phyloP scores from a whole-genome alignment of 208 protist genomes.

The Trypanosoma boissoni region DNA sequence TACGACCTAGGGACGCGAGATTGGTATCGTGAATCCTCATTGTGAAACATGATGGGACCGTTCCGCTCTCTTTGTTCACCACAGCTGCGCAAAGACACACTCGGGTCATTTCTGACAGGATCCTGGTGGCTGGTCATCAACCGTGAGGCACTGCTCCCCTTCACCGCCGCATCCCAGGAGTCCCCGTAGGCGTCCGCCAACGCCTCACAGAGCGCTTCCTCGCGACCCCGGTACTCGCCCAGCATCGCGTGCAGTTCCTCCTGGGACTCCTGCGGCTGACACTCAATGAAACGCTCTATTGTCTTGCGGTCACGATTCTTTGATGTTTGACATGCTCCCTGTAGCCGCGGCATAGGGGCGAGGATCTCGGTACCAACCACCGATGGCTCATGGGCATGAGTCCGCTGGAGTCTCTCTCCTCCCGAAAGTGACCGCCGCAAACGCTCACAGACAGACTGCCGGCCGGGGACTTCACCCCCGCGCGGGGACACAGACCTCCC shows the following conservation, averaged over 20 bases:
- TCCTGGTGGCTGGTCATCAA: slow-evolving; percentile 4
- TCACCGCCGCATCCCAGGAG: slow-evolving; percentile 50
- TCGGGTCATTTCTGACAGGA: too few species aligned
- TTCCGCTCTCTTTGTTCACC: too few species aligned
- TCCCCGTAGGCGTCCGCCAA: slow-evolving; percentile 60
- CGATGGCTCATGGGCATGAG: neutral
- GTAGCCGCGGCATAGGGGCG: slow-evolving; percentile 55
- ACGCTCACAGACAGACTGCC: neutral
- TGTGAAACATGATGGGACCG: neutral
- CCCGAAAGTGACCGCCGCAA: slow-evolving; percentile 20
- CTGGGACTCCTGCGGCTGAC: slow-evolving; percentile 42
- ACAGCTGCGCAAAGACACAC: too few species aligned
- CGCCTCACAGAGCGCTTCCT: slow-evolving; percentile 58
- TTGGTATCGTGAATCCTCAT: neutral
- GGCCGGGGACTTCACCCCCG: neutral
- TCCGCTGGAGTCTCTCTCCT: slow-evolving; percentile 15
- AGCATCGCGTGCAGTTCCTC: slow-evolving; percentile 50
- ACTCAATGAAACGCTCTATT: slow-evolving; percentile 61
- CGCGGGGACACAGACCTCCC: slow-evolving; percentile 3
- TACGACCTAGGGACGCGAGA: too few species aligned
- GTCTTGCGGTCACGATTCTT: slow-evolving; percentile 46
- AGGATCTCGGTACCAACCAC: slow-evolving; percentile 77
- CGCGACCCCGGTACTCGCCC: slow-evolving; percentile 55
- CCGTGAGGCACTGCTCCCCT: neutral
- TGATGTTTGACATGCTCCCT: slow-evolving; percentile 35